These are phyloP conservation scores for Monilinia fructigena DNA, from an alignment of 2,329 filamentous ascomycete species.

Conservation along the genomic window DNA sequence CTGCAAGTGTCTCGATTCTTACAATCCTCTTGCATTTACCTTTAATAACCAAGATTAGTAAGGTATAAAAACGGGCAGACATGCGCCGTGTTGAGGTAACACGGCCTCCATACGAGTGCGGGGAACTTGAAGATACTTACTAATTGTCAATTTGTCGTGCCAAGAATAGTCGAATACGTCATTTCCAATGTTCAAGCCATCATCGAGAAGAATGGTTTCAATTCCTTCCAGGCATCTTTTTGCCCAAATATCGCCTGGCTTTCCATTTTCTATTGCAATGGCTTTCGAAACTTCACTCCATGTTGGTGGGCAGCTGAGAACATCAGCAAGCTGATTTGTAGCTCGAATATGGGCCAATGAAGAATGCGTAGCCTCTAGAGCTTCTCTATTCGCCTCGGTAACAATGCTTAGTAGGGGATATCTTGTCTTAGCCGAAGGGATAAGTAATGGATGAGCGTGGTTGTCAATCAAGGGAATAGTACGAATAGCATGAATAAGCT, in stretches of 20 bases:
- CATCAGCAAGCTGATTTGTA: slow-evolving; percentile 62
- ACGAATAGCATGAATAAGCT: slow-evolving; percentile 45
- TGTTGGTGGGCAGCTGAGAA: slow-evolving; percentile 62
- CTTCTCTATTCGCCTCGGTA: slow-evolving; percentile 69
- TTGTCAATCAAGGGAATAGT: slow-evolving; percentile 68
- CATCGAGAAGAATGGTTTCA: slow-evolving; percentile 74
- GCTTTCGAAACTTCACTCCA: slow-evolving; percentile 53
- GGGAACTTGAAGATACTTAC: slow-evolving; percentile 32
- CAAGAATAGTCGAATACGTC: slow-evolving; percentile 59
- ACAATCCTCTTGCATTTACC: slow-evolving; percentile 67
- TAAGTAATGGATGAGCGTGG: slow-evolving; percentile 69
- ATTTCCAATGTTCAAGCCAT: slow-evolving; percentile 60
- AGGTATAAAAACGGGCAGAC: neutral
- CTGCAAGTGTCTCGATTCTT: slow-evolving; percentile 71
- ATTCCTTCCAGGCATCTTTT: slow-evolving; percentile 68
- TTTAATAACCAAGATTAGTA: slow-evolving; percentile 5
- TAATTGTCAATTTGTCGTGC: slow-evolving; percentile 64
- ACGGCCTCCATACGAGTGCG: slow-evolving; percentile 9
- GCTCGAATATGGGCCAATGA: slow-evolving; percentile 70
- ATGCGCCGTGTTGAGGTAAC: slow-evolving; percentile 7
- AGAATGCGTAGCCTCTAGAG: slow-evolving; percentile 59
- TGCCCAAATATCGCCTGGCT: slow-evolving; percentile 53
- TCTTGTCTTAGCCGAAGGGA: slow-evolving; percentile 47
- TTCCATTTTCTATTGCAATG: slow-evolving; percentile 31
- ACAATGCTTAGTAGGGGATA: slow-evolving; percentile 59